These are phyloP conservation scores for Tricholoma sp. DNA, from an alignment of 768 basidiomycete species.

Conservation along the genomic window DNA sequence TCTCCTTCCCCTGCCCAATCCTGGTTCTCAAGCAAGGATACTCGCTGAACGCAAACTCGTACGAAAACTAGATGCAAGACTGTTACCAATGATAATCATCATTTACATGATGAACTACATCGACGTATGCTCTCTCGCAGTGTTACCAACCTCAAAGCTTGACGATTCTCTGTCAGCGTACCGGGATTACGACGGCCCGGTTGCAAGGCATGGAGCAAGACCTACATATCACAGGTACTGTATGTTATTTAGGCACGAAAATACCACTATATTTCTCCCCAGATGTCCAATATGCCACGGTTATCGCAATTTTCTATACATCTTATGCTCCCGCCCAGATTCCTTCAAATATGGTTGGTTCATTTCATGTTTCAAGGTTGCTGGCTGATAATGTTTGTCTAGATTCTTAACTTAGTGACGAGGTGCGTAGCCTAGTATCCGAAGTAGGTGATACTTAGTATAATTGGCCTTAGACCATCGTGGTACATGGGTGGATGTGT, in stretches of 20 bases:
- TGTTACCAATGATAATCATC: constrained; percentile 54
- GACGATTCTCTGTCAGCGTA: constrained; percentile 28
- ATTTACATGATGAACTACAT: constrained; percentile 69
- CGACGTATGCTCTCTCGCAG: constrained; percentile 37
- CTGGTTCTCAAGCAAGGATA: constrained; percentile 26
- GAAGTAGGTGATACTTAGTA: not conserved
- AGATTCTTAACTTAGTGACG: constrained; percentile 52
- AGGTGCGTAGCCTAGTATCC: constrained; percentile 40
- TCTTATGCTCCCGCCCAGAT: constrained; percentile 62
- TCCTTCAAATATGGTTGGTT: constrained; percentile 59
- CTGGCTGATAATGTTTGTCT: not conserved
- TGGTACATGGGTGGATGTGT: constrained; percentile 58
- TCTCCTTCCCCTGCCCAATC: constrained; percentile 11
- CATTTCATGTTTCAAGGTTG: not conserved
- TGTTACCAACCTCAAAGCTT: not conserved
- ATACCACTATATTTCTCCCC: not conserved
- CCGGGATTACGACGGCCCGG: constrained; percentile 43
- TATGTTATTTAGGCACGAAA: not conserved
- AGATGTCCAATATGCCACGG: constrained; percentile 21
- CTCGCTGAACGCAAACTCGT: constrained; percentile 41
- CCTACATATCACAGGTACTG: constrained; percentile 36
- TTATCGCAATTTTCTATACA: constrained; percentile 49
- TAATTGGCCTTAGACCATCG: constrained; percentile 40
- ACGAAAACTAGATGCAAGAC: constrained; percentile 48
- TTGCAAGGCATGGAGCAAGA: constrained; percentile 48